Conservation (phyloP, 805 yeast species). For the Barnettozyma sp. region DNA sequence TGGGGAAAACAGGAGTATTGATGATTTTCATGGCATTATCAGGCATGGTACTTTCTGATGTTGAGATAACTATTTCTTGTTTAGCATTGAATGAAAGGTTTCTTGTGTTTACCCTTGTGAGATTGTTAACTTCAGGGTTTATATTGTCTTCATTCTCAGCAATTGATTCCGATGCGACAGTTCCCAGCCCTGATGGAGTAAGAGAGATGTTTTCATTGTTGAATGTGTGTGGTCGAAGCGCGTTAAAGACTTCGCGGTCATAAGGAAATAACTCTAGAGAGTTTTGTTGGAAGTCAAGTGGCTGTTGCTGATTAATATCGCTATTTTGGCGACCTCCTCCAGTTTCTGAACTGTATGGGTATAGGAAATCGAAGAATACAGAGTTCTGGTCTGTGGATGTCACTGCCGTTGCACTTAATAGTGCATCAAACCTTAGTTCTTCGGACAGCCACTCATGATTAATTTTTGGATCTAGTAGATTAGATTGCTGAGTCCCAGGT, state of each 20-base stretch:
- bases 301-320: neutral
- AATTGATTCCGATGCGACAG: no score
- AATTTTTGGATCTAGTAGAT: conserved; percentile 6
- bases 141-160: neutral
- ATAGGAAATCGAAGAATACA: conserved; percentile 49
- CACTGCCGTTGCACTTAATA: conserved; percentile 66
- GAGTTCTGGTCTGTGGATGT: conserved; percentile 44
- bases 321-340: no score
- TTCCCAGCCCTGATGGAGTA: no score
- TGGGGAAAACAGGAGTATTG: conserved; percentile 28
- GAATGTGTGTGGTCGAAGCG: conserved; percentile 17
- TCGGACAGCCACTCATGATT: conserved; percentile 56
- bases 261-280: conserved; percentile 13
- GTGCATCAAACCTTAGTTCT: conserved; percentile 65
- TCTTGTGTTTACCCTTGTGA: neutral
- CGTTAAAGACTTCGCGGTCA: conserved; percentile 25
- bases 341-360: conserved; percentile 21
- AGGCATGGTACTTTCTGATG: conserved; percentile 39
- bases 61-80: conserved; percentile 17
- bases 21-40: conserved; percentile 39
- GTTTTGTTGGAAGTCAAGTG: neutral
- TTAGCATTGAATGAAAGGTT: conserved; percentile 3
- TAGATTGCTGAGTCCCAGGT: neutral
- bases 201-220: no score
- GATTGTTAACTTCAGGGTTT: neutral